Percentiles rank a stretch among this genome's conserved stretches.
phyloP scores from a whole-genome alignment of 2,329 filamentous ascomycete genomes.

The Trichoderma semiorbis region DNA sequence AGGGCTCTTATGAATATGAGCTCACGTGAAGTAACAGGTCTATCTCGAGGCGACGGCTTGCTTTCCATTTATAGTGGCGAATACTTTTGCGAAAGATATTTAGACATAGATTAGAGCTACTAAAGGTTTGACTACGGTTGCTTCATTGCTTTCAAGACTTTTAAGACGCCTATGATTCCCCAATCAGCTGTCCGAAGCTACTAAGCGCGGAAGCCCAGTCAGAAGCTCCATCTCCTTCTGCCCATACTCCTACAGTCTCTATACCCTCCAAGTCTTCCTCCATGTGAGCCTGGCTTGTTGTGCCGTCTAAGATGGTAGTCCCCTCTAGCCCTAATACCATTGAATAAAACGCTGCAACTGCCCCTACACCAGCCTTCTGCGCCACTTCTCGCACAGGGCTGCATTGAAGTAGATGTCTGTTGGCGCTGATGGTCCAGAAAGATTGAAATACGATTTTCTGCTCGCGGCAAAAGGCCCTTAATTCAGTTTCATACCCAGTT shows the following conservation, averaged over 20 bases:
- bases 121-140: too few relatives aligned
- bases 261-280: constrained; percentile 45
- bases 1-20: not conserved
- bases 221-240: constrained; percentile 39
- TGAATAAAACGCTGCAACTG: constrained; percentile 44
- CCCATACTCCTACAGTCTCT: constrained; percentile 41
- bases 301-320: constrained; percentile 45
- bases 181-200: constrained; percentile 43
- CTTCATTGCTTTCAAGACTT: not conserved
- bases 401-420: constrained; percentile 37
- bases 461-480: constrained; percentile 52
- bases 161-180: constrained; percentile 19
- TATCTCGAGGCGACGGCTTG: constrained; percentile 63
- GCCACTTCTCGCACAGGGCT: constrained; percentile 51
- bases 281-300: constrained; percentile 46
- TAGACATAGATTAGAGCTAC: constrained; percentile 15
- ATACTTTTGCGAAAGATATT: constrained; percentile 60
- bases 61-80: constrained; percentile 64
- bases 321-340: constrained; percentile 47
- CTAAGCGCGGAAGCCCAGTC: constrained; percentile 48
- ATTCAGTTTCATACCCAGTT: constrained; percentile 55
- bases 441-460: constrained; percentile 46
- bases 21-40: constrained; percentile 40
- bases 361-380: constrained; percentile 33
- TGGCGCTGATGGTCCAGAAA: constrained; percentile 54